Conservation (phyloP, 1,284 basidiomycete genomes). For the Amylostereum areolatum region DNA sequence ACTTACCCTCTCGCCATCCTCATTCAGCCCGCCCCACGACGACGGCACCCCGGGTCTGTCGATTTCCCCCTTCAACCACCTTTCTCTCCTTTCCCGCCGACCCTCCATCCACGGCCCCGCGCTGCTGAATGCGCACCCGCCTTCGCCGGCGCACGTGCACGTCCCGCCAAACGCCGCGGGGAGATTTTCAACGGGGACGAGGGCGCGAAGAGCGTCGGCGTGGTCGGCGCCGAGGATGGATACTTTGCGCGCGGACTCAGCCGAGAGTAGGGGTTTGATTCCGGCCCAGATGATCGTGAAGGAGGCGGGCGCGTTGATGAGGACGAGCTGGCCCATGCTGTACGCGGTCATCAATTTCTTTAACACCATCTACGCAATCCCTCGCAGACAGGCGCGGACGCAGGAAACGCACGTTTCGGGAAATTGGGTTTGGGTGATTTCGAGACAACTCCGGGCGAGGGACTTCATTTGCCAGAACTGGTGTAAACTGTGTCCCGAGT, state of each 20-base stretch:
- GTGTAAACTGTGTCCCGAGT: constrained; percentile 34
- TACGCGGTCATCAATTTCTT: not conserved
- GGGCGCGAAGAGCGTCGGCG: constrained; percentile 42
- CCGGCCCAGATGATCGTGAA: constrained; percentile 67
- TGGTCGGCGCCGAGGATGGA: constrained; percentile 59
- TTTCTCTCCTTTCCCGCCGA: constrained; percentile 44
- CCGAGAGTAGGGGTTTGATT: constrained; percentile 65
- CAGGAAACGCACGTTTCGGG: constrained; percentile 56
- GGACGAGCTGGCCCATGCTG: constrained; percentile 63
- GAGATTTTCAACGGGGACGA: constrained; percentile 50
- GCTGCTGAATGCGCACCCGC: constrained; percentile 55
- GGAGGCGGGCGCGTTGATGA: constrained; percentile 64
- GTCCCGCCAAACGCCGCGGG: constrained; percentile 36
- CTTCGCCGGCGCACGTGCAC: constrained; percentile 48
- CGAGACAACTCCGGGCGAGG: constrained; percentile 52
- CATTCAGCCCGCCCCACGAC: no score
- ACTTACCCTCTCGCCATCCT: no score
- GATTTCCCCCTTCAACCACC: constrained; percentile 24
- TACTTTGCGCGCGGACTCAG: constrained; percentile 63
- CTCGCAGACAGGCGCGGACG: not conserved
- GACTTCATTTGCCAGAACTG: constrained; percentile 73
- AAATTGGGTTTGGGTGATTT: constrained; percentile 71
- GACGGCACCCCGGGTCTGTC: constrained; percentile 6
- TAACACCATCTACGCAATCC: no score
- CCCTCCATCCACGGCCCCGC: constrained; percentile 67